Base-by-base conservation (phyloP, 768 basidiomycete species). In the Phlegmacium glaucopus region DNA sequence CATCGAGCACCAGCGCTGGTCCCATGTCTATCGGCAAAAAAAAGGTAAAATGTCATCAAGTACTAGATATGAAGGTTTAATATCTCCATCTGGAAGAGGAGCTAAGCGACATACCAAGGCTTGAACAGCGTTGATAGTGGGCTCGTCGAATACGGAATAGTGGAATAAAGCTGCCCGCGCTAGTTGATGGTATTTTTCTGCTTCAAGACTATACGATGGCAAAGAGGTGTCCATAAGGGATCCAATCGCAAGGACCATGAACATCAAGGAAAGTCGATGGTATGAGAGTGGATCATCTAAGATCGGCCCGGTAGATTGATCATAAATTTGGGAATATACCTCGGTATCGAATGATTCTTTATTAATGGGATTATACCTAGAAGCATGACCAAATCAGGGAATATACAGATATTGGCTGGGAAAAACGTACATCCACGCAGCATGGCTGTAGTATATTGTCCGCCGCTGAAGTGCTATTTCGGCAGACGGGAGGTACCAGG, bases 1-100 rank as follows among this genome's bases (percentile, higher is more conserved):
- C 82, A 85, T 32, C 83, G 74, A 27, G 79, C 74, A 10, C 82
- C 81, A 57, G 82, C 80, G 56, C 72, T 76, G 27, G 78, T 79
- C 11, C 83, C 83, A 64, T 85, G 81, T 51, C 83, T 75, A 65
- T 86, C 83, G 47, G 77, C 74, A 43, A 85, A 69, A 65, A 85
- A 85, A 29, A 85, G 71, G 57, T 84, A 86, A 58, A 76, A 83
- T 9, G 82, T 76, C 83, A 86, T 86, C 49, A 86, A 69, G 60
- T 77, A 82, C 83, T 86, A 50, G 26, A 47, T 34, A 44, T 15
- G 45, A 29, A 12, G 46, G 9, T 45, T 44, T 26, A 25, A 46
- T 39, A 27, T 34, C 26, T 34, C 32, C 25, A 39, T 18, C 11
- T 39, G 34, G 30, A 45, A 36, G 30, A 11, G 15, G 22, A 29